A percentile compares a stretch with the other conserved stretches of the same genome.
Conservation (phyloP, 2,329 filamentous ascomycete species). For the Colletotrichum somersetense region DNA sequence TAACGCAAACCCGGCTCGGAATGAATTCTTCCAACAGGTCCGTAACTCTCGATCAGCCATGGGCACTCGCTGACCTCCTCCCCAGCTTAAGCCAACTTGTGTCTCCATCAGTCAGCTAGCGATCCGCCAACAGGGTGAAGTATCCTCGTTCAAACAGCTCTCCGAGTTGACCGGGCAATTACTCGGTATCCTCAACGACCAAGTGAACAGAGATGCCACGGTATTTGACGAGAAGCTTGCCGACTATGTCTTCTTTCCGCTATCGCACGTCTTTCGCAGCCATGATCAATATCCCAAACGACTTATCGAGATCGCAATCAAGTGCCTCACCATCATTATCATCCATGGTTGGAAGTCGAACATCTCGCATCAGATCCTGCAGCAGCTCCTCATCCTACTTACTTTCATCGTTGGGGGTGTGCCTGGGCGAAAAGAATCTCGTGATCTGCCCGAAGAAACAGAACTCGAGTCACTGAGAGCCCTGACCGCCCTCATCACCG, state of each 20-base stretch:
- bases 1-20: slow-evolving; percentile 44
- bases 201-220: slow-evolving; percentile 57
- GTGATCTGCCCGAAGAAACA: slow-evolving; percentile 77
- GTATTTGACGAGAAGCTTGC: slow-evolving; percentile 84
- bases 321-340: slow-evolving; percentile 81
- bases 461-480: slow-evolving; percentile 78
- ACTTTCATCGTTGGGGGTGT: slow-evolving; percentile 84
- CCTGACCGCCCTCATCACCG: slow-evolving; percentile 74
- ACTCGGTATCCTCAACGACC: slow-evolving; percentile 59
- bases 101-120: slow-evolving; percentile 70
- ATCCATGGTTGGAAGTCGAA: slow-evolving; percentile 81
- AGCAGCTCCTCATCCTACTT: slow-evolving; percentile 87
- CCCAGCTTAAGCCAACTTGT: slow-evolving; percentile 73
- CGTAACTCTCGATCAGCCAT: neutral
- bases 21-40: slow-evolving; percentile 55
- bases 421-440: slow-evolving; percentile 65
- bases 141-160: slow-evolving; percentile 58
- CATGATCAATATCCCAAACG: slow-evolving; percentile 78
- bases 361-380: slow-evolving; percentile 78
- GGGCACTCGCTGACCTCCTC: slow-evolving; percentile 12
- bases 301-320: slow-evolving; percentile 80
- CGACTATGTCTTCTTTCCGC: slow-evolving; percentile 94
- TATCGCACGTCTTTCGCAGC: slow-evolving; percentile 86
- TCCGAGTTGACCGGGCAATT: slow-evolving; percentile 60
- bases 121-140: slow-evolving; percentile 60